phyloP scores from a whole-genome alignment of 2,329 filamentous ascomycete species.

The Hypoxylon sp. region DNA sequence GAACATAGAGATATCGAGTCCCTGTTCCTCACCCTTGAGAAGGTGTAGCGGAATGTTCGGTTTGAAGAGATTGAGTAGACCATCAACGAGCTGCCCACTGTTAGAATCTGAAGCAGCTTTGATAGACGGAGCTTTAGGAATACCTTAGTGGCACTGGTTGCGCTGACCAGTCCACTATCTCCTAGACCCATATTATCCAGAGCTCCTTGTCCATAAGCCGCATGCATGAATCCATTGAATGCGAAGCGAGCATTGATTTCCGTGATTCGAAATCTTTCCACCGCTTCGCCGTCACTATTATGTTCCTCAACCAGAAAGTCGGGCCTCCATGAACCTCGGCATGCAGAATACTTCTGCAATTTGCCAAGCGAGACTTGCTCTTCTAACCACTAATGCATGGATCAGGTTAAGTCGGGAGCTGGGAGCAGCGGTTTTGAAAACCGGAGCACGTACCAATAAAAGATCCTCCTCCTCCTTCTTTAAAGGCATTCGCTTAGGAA shows the following conservation, averaged over 20 bases:
- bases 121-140: background rate
- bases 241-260: conserved; percentile 21
- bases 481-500: conserved; percentile 21
- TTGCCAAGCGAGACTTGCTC: background rate
- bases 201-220: conserved; percentile 6
- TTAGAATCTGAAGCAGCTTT: background rate
- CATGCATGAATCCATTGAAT: conserved; percentile 12
- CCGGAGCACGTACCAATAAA: background rate
- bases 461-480: conserved; percentile 11
- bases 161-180: background rate
- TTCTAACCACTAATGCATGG: conserved; percentile 9
- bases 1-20: conserved; percentile 17
- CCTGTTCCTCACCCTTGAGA: conserved; percentile 14
- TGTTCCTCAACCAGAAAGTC: conserved; percentile 11
- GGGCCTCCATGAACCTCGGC: conserved; percentile 18
- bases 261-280: conserved; percentile 8
- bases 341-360: background rate
- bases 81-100: background rate
- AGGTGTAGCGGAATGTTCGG: conserved; percentile 3
- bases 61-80: conserved; percentile 1
- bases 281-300: background rate
- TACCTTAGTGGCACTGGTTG: conserved; percentile 1
- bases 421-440: background rate
- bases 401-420: background rate
- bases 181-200: background rate